phyloP scores from a whole-genome alignment of 2,329 filamentous ascomycete genomes.

The Fusarium oligoseptatum region DNA sequence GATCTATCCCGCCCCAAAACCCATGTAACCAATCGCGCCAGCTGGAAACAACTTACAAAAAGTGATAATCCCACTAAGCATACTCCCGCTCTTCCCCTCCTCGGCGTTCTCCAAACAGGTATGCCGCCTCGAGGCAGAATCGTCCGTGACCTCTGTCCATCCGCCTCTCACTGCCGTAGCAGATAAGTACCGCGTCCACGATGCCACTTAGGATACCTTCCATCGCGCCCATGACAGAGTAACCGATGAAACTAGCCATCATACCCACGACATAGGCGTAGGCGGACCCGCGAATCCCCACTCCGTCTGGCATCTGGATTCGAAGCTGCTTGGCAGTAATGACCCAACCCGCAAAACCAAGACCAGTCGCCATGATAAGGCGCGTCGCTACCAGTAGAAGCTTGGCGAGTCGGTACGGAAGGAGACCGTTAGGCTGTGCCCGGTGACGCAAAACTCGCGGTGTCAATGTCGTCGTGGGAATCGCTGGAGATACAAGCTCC shows the following conservation, averaged over 20 bases:
- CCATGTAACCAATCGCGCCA: constrained; percentile 30
- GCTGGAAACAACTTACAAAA: constrained; percentile 25
- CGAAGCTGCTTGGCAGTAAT: constrained; percentile 85
- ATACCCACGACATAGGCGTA: constrained; percentile 96
- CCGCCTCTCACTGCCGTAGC: constrained; percentile 90
- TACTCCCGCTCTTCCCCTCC: constrained; percentile 47
- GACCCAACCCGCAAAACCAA: constrained; percentile 98
- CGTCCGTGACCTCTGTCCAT: constrained; percentile 76
- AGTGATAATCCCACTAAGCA: constrained; percentile 33
- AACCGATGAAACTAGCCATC: constrained; percentile 94
- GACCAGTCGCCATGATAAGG: constrained; percentile 88
- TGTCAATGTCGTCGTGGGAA: constrained; percentile 79
- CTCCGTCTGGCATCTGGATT: constrained; percentile 67
- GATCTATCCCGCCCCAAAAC: constrained; percentile 34
- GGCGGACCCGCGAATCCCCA: constrained; percentile 79
- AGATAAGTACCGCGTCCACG: constrained; percentile 89
- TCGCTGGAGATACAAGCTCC: constrained; percentile 80
- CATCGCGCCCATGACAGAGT: constrained; percentile 91
- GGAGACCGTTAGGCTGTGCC: constrained; percentile 67
- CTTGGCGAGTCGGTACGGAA: constrained; percentile 92
- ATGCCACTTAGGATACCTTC: constrained; percentile 90
- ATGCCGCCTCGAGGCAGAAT: constrained; percentile 92
- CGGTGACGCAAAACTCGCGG: constrained; percentile 63
- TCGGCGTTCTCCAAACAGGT: constrained; percentile 81
- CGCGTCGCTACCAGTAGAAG: constrained; percentile 91